Percentiles rank a stretch among this genome's conserved stretches.
Evolutionary conservation across 495 filamentous ascomycete genomes (phyloP).

Genomic region (Extremus antarcticus): DNA sequence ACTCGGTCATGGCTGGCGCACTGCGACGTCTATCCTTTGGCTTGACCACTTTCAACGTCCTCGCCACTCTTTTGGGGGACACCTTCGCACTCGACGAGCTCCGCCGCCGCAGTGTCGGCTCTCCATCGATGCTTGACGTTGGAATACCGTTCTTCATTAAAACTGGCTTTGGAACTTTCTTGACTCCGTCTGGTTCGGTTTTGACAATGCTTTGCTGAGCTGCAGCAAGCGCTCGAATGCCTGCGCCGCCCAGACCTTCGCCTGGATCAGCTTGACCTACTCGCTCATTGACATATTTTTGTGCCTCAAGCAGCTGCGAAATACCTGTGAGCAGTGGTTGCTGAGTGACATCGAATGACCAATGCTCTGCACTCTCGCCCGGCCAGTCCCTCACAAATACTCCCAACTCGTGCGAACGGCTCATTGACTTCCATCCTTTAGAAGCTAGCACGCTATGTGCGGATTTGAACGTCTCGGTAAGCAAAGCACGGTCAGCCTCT

Average conservation of each 20-base stretch:
- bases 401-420: conserved; percentile 64
- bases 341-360: conserved; percentile 47
- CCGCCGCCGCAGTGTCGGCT: conserved; percentile 13
- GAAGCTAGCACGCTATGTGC: conserved; percentile 50
- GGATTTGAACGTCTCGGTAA: conserved; percentile 51
- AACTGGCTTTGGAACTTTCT: conserved; percentile 15
- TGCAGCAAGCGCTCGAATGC: conserved; percentile 27
- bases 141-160: conserved; percentile 27
- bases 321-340: conserved; percentile 37
- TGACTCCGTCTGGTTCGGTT: conserved; percentile 1
- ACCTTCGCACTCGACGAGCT: neutral
- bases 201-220: conserved; percentile 8
- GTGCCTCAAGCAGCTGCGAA: conserved; percentile 46
- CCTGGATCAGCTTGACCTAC: conserved; percentile 38
- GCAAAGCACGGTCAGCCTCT: conserved; percentile 44
- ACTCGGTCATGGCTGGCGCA: neutral
- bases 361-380: conserved; percentile 40
- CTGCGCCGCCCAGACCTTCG: conserved; percentile 41
- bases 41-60: conserved; percentile 12
- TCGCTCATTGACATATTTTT: conserved; percentile 47
- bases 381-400: conserved; percentile 55
- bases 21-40: neutral
- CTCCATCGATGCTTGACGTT: conserved; percentile 23
- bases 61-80: conserved; percentile 1
- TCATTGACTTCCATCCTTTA: conserved; percentile 52